Evolutionary conservation across 2,329 filamentous ascomycete species (phyloP).

Genomic region (Fusarium pseudocircinatum): DNA sequence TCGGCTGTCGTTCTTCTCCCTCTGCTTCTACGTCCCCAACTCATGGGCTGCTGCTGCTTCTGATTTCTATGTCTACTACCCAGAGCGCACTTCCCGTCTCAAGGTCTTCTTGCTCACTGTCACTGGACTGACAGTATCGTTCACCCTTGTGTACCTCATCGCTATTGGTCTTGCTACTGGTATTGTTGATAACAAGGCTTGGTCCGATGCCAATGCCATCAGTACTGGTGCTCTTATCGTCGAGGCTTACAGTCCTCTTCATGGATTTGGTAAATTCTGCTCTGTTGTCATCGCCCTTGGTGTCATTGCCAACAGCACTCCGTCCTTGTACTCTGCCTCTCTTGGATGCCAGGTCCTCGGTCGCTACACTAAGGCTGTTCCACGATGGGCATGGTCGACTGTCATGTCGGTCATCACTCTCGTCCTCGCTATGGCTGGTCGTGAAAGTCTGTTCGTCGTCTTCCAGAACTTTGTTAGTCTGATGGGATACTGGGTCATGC

Average conservation of each 20-base stretch:
- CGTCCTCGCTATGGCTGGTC: slow-evolving; percentile 63
- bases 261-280: slow-evolving; percentile 66
- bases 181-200: slow-evolving; percentile 58
- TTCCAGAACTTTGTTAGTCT: slow-evolving; percentile 64
- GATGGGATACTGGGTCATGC: slow-evolving; percentile 65
- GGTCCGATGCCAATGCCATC: slow-evolving; percentile 60
- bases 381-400: slow-evolving; percentile 64
- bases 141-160: slow-evolving; percentile 76
- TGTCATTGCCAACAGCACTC: slow-evolving; percentile 65
- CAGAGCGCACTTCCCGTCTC: slow-evolving; percentile 63
- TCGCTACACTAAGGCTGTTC: slow-evolving; percentile 62
- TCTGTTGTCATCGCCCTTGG: slow-evolving; percentile 65
- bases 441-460: slow-evolving; percentile 62
- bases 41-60: slow-evolving; percentile 77
- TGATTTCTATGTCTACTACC: slow-evolving; percentile 85
- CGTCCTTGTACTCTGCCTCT: slow-evolving; percentile 66
- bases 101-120: slow-evolving; percentile 77
- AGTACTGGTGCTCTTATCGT: slow-evolving; percentile 66
- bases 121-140: slow-evolving; percentile 66
- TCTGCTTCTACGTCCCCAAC: slow-evolving; percentile 65
- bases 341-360: slow-evolving; percentile 68
- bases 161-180: slow-evolving; percentile 63
- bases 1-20: slow-evolving; percentile 72
- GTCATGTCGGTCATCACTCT: slow-evolving; percentile 64
- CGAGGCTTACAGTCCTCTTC: slow-evolving; percentile 62